Conservation (phyloP, 306 rosid species). For the Styphnolobium japonicum region DNA sequence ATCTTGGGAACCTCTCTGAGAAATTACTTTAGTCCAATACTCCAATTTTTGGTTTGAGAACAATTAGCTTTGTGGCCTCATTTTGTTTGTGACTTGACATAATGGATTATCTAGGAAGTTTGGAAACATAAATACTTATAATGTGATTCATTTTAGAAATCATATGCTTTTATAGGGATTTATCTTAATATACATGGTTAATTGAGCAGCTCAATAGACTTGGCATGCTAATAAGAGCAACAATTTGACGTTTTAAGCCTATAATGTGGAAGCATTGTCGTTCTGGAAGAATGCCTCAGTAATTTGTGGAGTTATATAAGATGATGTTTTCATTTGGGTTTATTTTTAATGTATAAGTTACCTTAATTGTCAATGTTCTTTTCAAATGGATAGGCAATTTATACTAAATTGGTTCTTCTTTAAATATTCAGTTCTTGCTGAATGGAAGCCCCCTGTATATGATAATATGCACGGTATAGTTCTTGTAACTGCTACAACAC, state of each 20-base stretch:
- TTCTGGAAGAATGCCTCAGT: neutral
- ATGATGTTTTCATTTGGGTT: too few relatives aligned
- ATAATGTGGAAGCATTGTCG: neutral
- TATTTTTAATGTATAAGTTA: neutral
- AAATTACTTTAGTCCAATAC: neutral
- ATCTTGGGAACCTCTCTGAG: neutral
- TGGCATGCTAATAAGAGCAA: neutral
- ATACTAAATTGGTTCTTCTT: neutral
- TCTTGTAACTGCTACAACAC: slow-evolving; percentile 78
- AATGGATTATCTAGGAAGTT: neutral
- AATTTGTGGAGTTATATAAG: too few relatives aligned
- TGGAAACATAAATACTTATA: neutral
- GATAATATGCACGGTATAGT: slow-evolving; percentile 69
- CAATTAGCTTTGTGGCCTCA: neutral
- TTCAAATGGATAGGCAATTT: neutral
- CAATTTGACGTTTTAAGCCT: neutral
- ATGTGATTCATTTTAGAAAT: neutral
- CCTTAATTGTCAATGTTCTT: neutral
- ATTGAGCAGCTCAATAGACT: neutral
- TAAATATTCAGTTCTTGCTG: slow-evolving; percentile 68
- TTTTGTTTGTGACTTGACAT: neutral
- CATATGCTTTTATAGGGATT: neutral
- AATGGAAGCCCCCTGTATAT: slow-evolving; percentile 93
- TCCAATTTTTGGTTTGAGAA: neutral
- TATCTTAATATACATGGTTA: neutral